Base-by-base conservation (phyloP, 208 protist genomes). In the Trypanosoma lewisi region DNA sequence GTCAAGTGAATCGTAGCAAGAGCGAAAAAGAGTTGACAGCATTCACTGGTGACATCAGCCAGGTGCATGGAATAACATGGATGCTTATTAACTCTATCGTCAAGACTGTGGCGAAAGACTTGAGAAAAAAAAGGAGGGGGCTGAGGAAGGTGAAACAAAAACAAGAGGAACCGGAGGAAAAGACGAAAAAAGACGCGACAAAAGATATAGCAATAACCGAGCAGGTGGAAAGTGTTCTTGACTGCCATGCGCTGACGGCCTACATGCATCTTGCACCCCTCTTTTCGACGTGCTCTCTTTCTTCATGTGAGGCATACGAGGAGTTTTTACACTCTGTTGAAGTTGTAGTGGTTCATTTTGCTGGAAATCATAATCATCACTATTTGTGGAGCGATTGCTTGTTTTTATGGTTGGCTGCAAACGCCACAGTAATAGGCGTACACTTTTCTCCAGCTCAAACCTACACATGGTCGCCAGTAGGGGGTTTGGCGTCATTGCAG, bases 331-430 rank as follows among this genome's bases (percentile, higher is more conserved):
- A 59, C 23, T 37, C 8, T 8, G 49, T 34, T n/a, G 28, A 45
- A 33, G 12, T 7, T 2, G 50, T 51, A n/a, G 41, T 25, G 16
- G 39, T 21, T 17, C 6, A 9, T 6, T n/a, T 59, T 47, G 17
- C 39, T 23, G 25, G 27, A 1, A 19, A 14, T 28, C 39, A 23
- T 14, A 8, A 44, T 33, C 57, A 47, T 9, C 50, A n/a, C n/a
- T n/a, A n/a, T n/a, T n/a, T n/a, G n/a, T n/a, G 64, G 9, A 50
- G 71, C 19, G 71, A 77, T 55, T 14, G 49, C n/a, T 12, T 77
- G 37, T 53, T 71, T 37, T 52, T 77, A 51, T 77, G 71, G 71
- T 44, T 77, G 6, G 58, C 42, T 33, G 47, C 55, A 14, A 51
- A 16, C 16, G 56, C 71, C 16, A 47, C 25, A 37, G 30, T 21